A percentile compares a stretch with the other conserved stretches of the same genome.
Conservation (phyloP, 2,329 filamentous ascomycete species). For the Ceratocystis smalleyi region DNA sequence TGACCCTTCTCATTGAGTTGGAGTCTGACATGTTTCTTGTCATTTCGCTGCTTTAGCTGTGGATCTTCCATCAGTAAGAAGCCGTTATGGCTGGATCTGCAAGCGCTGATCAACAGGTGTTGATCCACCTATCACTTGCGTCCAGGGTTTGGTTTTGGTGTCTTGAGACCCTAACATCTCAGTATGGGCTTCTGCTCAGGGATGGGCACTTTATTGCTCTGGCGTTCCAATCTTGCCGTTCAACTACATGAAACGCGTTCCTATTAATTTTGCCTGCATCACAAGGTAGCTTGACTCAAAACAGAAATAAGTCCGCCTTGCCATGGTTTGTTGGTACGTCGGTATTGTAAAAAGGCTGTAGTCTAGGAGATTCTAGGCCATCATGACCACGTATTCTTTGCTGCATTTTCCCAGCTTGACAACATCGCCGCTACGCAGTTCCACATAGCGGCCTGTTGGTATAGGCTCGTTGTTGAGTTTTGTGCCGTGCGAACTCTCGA, state of each 20-base stretch:
- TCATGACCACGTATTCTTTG: conserved; percentile 91
- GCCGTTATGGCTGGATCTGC: neutral
- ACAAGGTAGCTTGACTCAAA: neutral
- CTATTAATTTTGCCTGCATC: neutral
- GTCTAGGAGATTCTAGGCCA: conserved; percentile 26
- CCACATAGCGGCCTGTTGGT: conserved; percentile 64
- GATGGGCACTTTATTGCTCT: neutral
- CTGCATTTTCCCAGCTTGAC: conserved; percentile 75
- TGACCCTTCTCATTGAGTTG: neutral
- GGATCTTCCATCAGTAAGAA: neutral
- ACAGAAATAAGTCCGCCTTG: neutral
- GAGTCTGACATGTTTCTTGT: conserved; percentile 2
- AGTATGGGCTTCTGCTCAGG: too few relatives aligned
- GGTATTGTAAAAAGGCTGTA: neutral
- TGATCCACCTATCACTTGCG: neutral
- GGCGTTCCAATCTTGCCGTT: neutral
- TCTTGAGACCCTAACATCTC: neutral
- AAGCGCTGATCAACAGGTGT: neutral
- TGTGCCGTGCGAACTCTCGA: conserved; percentile 88
- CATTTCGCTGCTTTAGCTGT: neutral
- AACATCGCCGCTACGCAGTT: conserved; percentile 78
- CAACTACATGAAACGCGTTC: neutral
- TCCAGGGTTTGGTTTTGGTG: neutral
- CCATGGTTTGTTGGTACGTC: neutral
- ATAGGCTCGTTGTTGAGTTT: conserved; percentile 60